Percentiles rank a stretch among this genome's conserved stretches.
Conservation (phyloP, 1,284 basidiomycete genomes). For the Fistulina hepatica region DNA sequence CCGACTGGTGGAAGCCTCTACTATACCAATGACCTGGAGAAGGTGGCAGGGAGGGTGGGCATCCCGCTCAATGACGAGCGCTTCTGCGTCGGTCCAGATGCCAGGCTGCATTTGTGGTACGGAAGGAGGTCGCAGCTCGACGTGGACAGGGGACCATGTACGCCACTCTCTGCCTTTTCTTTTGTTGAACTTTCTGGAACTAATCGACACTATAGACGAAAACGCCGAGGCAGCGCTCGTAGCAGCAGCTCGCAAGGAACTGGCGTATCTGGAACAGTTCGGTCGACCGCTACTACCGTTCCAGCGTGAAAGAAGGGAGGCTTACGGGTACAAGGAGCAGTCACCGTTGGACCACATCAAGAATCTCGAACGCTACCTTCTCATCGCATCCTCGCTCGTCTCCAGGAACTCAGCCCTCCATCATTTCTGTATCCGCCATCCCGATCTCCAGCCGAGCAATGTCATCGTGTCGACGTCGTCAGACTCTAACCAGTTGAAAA, state of each 20-base stretch:
- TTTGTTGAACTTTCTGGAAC: conserved; percentile 13
- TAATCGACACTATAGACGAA: conserved; percentile 37
- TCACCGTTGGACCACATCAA: conserved; percentile 32
- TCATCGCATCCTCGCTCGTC: conserved; percentile 27
- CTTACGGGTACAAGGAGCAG: conserved; percentile 40
- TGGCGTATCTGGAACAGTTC: conserved; percentile 38
- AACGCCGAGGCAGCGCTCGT: conserved; percentile 34
- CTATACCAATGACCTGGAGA: conserved; percentile 24
- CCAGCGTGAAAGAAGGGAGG: conserved; percentile 31
- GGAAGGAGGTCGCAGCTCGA: conserved; percentile 38
- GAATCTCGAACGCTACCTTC: conserved; percentile 29
- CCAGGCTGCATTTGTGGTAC: conserved; percentile 33
- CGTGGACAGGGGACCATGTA: conserved; percentile 40
- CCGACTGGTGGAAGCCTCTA: conserved; percentile 23
- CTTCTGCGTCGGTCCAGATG: conserved; percentile 32
- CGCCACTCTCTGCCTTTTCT: conserved; percentile 25
- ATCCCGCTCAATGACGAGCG: conserved; percentile 26
- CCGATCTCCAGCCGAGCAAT: conserved; percentile 31
- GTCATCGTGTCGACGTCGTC: conserved; percentile 27
- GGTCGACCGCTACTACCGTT: conserved; percentile 39
- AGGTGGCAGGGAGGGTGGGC: conserved; percentile 17
- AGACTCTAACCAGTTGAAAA: conserved; percentile 22
- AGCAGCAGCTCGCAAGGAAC: conserved; percentile 36
- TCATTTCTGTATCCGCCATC: conserved; percentile 35
- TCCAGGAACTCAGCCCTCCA: conserved; percentile 23